Evolutionary conservation across 345 rosid species (phyloP).

Genomic region (Trapa bicornis): DNA sequence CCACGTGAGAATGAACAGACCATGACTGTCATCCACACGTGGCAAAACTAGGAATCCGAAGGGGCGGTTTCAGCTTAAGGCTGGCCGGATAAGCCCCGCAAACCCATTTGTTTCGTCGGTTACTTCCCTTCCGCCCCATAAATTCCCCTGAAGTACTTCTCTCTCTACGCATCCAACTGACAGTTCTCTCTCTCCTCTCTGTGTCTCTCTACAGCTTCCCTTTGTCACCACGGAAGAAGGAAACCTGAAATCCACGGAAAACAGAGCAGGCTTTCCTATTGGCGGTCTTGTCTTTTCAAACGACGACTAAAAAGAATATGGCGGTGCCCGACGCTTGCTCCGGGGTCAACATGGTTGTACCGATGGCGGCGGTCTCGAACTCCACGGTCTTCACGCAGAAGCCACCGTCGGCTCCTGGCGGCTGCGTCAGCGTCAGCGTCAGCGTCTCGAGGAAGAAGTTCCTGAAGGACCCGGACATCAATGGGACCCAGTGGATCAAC

Average conservation of each 20-base stretch:
- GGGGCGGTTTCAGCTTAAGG: too few relatives aligned
- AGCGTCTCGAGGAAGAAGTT: slow-evolving; percentile 17
- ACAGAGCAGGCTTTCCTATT: neutral
- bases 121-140: neutral
- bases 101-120: neutral
- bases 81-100: neutral
- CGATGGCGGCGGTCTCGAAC: neutral
- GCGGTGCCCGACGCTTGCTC: slow-evolving; percentile 6
- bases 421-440: slow-evolving; percentile 11
- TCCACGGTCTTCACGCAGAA: slow-evolving; percentile 16
- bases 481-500: slow-evolving; percentile 17
- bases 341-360: slow-evolving; percentile 3
- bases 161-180: neutral
- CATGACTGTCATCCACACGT: neutral
- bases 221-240: neutral
- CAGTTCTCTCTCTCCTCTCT: neutral
- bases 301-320: slow-evolving; percentile 28
- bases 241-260: neutral
- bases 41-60: neutral
- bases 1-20: neutral
- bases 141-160: neutral
- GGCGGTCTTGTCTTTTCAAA: neutral
- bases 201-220: neutral
- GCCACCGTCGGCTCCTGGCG: slow-evolving; percentile 21
- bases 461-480: slow-evolving; percentile 20